Evolutionary conservation across 257 asterid genomes (phyloP), one percentile per base, ranked within the genome.

Genomic region (Henckelia pumila): DNA sequence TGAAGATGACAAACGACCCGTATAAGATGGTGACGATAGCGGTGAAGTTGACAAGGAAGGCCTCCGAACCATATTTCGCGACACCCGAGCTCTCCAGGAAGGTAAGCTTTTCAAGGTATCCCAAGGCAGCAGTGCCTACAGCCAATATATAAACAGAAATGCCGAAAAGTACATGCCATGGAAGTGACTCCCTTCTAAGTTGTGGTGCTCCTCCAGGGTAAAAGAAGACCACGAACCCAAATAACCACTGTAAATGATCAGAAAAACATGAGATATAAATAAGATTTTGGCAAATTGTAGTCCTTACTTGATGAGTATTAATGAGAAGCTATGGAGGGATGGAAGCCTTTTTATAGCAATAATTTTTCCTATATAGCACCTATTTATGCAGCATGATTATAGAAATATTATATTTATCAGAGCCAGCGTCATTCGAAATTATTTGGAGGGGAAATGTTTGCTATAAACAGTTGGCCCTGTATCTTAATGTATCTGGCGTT

Each of bases 161-260:
- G 25, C 99, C 99, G 4, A 87, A 78, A 20, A 91, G 82, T 20
- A 80, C 99, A 13, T 94, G 99, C 96, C 96, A 94, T 47, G 99
- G 99, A 35, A 94, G 95, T 1, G 95, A 85, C 59, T 71, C 88
- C 0, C 89, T 84, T 70, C 96, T 83, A 3, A 91, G 59, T 23
- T 75, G 55, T 9, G 86, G 19, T 26, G 95, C 52, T 61, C 96
- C 99, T 21, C 99, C 98, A 0, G 99, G 99, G 84, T 55, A 94
- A 88, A 94, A 94, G 84, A 94, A 94, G 49, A 88, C 88, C 53
- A 87, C 11, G 71, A 94, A 86, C 8, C 98, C 99, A 50, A 78
- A 91, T 26, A 91, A 23, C 99, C 99, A 94, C 99, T 94, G 95
- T 82, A 75, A 56, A 64, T 64, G 16, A 40, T 8, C 13, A 65